Percentiles rank a stretch among this genome's conserved stretches.
Conservation (phyloP, 345 rosid genomes). For the Litchi chinensis region DNA sequence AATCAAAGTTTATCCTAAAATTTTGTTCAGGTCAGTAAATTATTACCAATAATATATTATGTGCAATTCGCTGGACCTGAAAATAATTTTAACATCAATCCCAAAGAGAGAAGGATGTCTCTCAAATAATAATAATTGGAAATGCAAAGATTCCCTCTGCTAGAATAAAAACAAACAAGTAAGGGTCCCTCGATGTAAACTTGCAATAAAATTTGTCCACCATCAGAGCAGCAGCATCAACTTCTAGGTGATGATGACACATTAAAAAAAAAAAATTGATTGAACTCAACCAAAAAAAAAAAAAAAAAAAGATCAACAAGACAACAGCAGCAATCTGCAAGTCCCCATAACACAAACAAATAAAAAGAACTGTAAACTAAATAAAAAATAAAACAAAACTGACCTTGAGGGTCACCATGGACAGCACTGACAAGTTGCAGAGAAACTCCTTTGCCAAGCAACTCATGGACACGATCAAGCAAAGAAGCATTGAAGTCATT, state of each 20-base stretch:
- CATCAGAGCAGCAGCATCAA: neutral
- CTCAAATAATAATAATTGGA: neutral
- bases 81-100: too few species aligned
- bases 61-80: too few species aligned
- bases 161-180: neutral
- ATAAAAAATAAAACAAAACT: neutral
- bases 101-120: too few species aligned
- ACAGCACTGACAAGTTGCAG: slow-evolving; percentile 74
- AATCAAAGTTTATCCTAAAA: too few species aligned
- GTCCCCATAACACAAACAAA: neutral
- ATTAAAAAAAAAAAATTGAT: too few species aligned
- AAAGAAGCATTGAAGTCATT: slow-evolving; percentile 69
- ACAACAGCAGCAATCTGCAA: too few species aligned
- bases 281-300: neutral
- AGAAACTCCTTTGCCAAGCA: slow-evolving; percentile 60
- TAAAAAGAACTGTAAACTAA: too few species aligned
- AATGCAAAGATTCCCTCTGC: neutral
- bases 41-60: too few species aligned
- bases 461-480: slow-evolving; percentile 65
- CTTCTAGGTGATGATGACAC: neutral
- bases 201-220: neutral
- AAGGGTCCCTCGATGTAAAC: too few species aligned
- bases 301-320: neutral
- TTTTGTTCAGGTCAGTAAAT: too few species aligned
- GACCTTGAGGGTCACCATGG: slow-evolving; percentile 36